A percentile compares a stretch with the other conserved stretches of the same genome.
Conservation (phyloP, 805 yeast species). For the Wickerhamiella shivajii region DNA sequence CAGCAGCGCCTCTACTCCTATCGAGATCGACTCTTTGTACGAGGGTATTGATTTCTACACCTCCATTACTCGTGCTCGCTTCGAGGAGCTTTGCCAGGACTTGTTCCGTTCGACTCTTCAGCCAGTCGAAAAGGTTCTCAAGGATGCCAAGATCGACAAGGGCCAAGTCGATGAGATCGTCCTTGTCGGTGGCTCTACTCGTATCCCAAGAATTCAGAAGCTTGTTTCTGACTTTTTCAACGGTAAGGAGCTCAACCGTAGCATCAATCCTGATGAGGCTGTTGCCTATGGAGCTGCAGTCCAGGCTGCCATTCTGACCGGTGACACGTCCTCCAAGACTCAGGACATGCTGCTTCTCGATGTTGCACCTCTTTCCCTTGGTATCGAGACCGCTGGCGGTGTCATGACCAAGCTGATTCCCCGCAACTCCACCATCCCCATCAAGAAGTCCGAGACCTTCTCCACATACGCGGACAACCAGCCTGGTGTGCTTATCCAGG, state of each 20-base stretch:
- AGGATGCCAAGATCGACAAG: conserved; percentile 81
- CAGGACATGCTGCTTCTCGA: conserved; percentile 81
- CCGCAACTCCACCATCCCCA: conserved; percentile 92
- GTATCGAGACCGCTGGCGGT: conserved; percentile 96
- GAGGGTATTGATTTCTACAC: conserved; percentile 95
- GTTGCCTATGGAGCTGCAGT: conserved; percentile 99
- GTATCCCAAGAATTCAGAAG: conserved; percentile 97
- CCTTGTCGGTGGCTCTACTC: conserved; percentile 96
- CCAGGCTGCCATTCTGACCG: conserved; percentile 94
- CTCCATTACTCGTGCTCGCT: conserved; percentile 92
- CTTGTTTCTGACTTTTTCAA: conserved; percentile 77
- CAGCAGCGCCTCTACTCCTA: conserved; percentile 86
- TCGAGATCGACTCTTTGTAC: conserved; percentile 87
- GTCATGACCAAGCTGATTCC: conserved; percentile 91
- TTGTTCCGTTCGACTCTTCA: conserved; percentile 87
- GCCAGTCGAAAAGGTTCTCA: conserved; percentile 91
- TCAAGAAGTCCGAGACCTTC: conserved; percentile 87
- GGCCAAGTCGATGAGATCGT: conserved; percentile 88
- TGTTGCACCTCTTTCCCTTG: conserved; percentile 86
- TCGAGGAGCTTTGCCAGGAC: conserved; percentile 89
- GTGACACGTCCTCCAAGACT: conserved; percentile 89
- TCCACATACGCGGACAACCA: conserved; percentile 95
- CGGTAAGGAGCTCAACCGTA: conserved; percentile 91
- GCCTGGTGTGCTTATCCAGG: conserved; percentile 88
- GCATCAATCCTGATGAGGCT: conserved; percentile 98